Conservation (phyloP, 2,329 filamentous ascomycete genomes). For the Claviceps citrina region DNA sequence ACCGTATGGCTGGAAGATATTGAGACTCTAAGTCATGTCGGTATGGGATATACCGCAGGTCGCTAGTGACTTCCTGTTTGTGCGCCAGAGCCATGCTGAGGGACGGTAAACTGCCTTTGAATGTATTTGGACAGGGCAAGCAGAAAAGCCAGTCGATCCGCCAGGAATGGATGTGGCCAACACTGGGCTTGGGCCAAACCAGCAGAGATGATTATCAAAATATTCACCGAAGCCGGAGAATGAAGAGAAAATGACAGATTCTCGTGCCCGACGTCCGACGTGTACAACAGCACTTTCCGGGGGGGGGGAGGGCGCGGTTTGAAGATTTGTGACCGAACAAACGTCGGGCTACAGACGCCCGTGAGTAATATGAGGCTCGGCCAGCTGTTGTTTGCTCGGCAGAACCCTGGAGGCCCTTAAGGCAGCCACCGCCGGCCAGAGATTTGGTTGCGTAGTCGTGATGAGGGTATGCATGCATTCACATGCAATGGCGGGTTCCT, state of each 20-base stretch:
- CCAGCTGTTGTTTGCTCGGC: background rate
- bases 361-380: background rate
- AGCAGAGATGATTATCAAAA: too few relatives aligned
- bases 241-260: background rate
- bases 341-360: background rate
- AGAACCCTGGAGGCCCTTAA: background rate
- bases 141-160: background rate
- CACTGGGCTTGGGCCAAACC: background rate
- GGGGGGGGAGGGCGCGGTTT: too few relatives aligned
- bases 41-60: conserved; percentile 46
- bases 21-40: conserved; percentile 43
- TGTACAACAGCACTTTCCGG: too few relatives aligned
- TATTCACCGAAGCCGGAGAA: background rate
- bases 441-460: background rate
- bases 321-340: too few relatives aligned
- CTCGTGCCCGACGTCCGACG: background rate
- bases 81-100: conserved; percentile 20
- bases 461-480: background rate
- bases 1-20: conserved; percentile 73
- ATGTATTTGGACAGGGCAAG: background rate
- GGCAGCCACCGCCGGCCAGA: background rate
- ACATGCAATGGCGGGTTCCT: background rate
- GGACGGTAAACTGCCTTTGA: background rate
- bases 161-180: background rate
- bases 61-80: conserved; percentile 23